A percentile compares a stretch with the other conserved stretches of the same genome.
Conservation (phyloP, 1,284 basidiomycete genomes). For the Malassezia japonica region DNA sequence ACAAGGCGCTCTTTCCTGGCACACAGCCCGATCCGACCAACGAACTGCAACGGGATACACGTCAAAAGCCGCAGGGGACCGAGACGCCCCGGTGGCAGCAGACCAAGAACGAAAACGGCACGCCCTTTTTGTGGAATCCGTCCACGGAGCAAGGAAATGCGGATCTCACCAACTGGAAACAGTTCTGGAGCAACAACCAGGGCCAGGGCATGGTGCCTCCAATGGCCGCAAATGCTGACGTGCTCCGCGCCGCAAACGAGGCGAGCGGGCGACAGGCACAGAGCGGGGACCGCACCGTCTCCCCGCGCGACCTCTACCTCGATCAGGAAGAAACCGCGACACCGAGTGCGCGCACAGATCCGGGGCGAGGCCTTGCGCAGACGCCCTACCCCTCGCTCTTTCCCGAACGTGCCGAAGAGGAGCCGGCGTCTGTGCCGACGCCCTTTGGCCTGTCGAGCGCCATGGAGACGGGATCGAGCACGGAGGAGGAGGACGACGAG, state of each 20-base stretch:
- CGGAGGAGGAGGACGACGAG: constrained; percentile 18
- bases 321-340: neutral
- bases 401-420: neutral
- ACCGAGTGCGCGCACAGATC: neutral
- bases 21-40: no score
- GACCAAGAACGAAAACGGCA: no score
- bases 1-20: neutral
- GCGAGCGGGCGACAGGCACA: neutral
- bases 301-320: constrained; percentile 9
- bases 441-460: constrained; percentile 8
- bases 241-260: constrained; percentile 3
- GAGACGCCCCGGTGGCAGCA: neutral
- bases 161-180: constrained; percentile 3
- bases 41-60: neutral
- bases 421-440: neutral
- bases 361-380: neutral
- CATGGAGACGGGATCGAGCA: constrained; percentile 17
- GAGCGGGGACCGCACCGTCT: constrained; percentile 7
- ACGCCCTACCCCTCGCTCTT: neutral
- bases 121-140: neutral
- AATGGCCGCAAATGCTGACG: neutral
- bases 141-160: neutral
- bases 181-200: constrained; percentile 6
- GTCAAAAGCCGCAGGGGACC: neutral
- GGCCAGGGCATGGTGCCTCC: constrained; percentile 2